These are phyloP conservation scores for Macaranga tanarius DNA, from an alignment of 441 rosid genomes.

Conservation along the genomic window DNA sequence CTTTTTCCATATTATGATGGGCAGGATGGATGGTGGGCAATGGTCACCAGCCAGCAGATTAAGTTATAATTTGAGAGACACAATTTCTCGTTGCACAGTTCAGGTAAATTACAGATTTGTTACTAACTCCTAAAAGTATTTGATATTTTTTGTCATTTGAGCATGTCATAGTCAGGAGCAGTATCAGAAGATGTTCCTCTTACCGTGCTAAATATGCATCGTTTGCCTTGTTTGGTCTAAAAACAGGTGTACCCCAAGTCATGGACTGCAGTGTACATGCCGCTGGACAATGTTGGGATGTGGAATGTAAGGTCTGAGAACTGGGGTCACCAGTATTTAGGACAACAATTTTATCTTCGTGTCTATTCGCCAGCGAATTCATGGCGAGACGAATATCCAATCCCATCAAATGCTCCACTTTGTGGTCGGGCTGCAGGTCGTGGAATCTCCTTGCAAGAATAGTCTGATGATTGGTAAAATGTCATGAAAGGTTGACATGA, in stretches of 20 bases:
- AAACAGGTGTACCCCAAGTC: slow-evolving; percentile 82
- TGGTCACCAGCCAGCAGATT: slow-evolving; percentile 62
- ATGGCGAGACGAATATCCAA: slow-evolving; percentile 68
- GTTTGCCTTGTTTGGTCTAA: slow-evolving; percentile 4
- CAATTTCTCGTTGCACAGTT: slow-evolving; percentile 65
- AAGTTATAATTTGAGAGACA: slow-evolving; percentile 59
- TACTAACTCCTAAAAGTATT: neutral
- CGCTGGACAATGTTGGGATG: slow-evolving; percentile 83
- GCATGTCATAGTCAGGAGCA: neutral
- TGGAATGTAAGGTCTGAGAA: slow-evolving; percentile 81
- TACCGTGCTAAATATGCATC: neutral
- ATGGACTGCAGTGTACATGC: slow-evolving; percentile 73
- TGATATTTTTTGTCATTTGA: neutral
- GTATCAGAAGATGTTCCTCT: no score
- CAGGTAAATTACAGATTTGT: slow-evolving; percentile 42
- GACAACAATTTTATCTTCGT: slow-evolving; percentile 73
- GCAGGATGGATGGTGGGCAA: slow-evolving; percentile 76
- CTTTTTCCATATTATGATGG: slow-evolving; percentile 5
- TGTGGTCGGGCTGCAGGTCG: slow-evolving; percentile 75
- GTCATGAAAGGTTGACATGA: slow-evolving; percentile 26
- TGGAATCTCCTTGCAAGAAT: slow-evolving; percentile 3
- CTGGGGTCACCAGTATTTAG: slow-evolving; percentile 73
- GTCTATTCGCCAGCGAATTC: slow-evolving; percentile 61
- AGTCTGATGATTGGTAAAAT: neutral
- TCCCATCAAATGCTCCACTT: slow-evolving; percentile 72